Evolutionary conservation across 441 rosid genomes (phyloP).

Genomic region (Biscutella laevigata): DNA sequence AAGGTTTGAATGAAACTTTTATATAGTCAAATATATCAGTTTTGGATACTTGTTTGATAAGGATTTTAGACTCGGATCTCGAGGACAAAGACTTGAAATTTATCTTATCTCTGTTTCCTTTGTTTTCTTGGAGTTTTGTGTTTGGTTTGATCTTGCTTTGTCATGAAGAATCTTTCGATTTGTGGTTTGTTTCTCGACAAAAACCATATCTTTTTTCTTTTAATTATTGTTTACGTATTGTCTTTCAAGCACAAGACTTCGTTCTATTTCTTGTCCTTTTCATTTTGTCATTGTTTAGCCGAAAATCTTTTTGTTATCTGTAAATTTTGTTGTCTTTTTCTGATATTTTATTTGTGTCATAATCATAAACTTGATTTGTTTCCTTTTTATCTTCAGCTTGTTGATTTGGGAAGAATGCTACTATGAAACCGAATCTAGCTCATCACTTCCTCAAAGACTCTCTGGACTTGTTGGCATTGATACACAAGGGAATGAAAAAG

Average conservation of each 20-base stretch:
- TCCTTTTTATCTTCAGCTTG: slow-evolving; percentile 34
- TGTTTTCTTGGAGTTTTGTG: slow-evolving; percentile 46
- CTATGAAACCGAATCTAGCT: slow-evolving; percentile 31
- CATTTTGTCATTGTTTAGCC: slow-evolving; percentile 8
- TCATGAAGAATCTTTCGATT: slow-evolving; percentile 43
- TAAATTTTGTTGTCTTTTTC: not conserved
- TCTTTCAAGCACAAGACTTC: not conserved
- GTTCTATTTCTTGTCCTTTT: slow-evolving; percentile 16
- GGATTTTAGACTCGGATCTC: slow-evolving; percentile 26
- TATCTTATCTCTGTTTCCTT: slow-evolving; percentile 30
- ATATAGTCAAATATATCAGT: slow-evolving; percentile 1
- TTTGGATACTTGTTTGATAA: not conserved
- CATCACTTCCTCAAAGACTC: slow-evolving; percentile 17
- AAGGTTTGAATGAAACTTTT: slow-evolving; percentile 2
- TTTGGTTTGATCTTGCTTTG: slow-evolving; percentile 61
- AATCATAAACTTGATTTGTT: not conserved
- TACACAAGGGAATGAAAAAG: slow-evolving; percentile 31
- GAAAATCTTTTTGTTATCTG: slow-evolving; percentile 7
- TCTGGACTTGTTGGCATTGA: slow-evolving; percentile 28
- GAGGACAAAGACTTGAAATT: slow-evolving; percentile 9
- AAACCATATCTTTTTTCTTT: slow-evolving; percentile 22
- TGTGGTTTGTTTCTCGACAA: slow-evolving; percentile 32
- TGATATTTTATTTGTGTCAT: not conserved
- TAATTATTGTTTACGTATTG: slow-evolving; percentile 21
- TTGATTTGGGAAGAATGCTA: slow-evolving; percentile 87